These are phyloP conservation scores for Hericium rajendrae DNA, from an alignment of 768 basidiomycete species.

Conservation along the genomic window DNA sequence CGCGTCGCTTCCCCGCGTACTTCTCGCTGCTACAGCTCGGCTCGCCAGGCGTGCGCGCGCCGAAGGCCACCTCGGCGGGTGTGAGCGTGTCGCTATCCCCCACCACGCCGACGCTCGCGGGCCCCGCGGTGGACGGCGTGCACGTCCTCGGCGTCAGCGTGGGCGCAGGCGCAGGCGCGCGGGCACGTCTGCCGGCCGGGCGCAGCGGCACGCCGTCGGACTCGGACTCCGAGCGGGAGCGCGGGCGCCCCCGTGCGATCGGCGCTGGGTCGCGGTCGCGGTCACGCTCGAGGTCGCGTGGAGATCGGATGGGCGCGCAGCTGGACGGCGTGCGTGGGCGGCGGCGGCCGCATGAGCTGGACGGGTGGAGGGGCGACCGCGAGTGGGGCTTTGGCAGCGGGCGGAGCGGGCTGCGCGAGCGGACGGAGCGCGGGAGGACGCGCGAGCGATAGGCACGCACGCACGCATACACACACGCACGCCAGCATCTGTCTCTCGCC, in stretches of 20 bases:
- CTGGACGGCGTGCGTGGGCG: conserved; percentile 36
- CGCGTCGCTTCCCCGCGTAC: conserved; percentile 65
- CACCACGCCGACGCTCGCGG: conserved; percentile 16
- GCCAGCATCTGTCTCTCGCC: background rate
- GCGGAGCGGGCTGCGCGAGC: conserved; percentile 50
- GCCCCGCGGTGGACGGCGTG: conserved; percentile 11
- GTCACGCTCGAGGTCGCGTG: conserved; percentile 11
- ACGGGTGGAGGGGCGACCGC: conserved; percentile 29
- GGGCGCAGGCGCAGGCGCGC: conserved; percentile 1
- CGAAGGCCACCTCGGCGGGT: background rate
- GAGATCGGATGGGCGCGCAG: background rate
- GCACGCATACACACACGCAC: background rate
- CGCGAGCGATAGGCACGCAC: background rate
- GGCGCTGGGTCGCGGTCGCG: background rate
- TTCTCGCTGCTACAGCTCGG: conserved; percentile 61
- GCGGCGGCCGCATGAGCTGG: conserved; percentile 43
- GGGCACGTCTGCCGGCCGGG: background rate
- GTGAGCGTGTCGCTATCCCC: conserved; percentile 23
- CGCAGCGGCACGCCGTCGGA: background rate
- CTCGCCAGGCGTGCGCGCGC: conserved; percentile 18
- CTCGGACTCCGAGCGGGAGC: background rate
- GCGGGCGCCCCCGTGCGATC: background rate
- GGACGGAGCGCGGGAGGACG: conserved; percentile 19
- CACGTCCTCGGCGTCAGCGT: conserved; percentile 15
- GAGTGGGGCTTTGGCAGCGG: conserved; percentile 58